Evolutionary conservation across 306 rosid genomes (phyloP).

Genomic region (Cicer yamashitae): DNA sequence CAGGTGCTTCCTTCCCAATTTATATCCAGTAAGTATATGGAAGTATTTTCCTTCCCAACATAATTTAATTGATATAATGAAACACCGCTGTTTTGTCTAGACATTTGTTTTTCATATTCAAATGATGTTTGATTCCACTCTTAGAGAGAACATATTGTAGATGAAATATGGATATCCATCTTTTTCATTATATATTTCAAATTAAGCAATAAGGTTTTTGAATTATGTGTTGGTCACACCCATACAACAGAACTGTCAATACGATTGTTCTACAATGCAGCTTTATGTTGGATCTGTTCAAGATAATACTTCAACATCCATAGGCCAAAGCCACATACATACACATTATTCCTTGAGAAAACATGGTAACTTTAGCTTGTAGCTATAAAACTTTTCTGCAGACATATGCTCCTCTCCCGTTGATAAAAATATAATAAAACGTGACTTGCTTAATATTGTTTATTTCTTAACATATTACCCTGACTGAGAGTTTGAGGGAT

Average conservation of each 20-base stretch:
- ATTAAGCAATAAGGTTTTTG: slow-evolving; percentile 23
- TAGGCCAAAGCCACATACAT: no score
- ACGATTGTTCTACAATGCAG: neutral
- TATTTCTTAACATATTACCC: neutral
- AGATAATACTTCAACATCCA: no score
- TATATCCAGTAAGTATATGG: neutral
- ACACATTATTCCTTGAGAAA: no score
- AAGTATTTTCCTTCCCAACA: neutral
- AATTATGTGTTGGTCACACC: slow-evolving; percentile 23
- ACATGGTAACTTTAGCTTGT: no score
- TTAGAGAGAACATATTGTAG: neutral
- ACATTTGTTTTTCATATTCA: slow-evolving; percentile 30
- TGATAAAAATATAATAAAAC: no score
- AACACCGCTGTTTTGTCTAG: neutral
- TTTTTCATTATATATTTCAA: neutral
- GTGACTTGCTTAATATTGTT: no score
- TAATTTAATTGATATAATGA: neutral
- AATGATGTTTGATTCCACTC: slow-evolving; percentile 12
- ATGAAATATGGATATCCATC: slow-evolving; percentile 22
- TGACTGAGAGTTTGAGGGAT: slow-evolving; percentile 3
- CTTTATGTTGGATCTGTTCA: no score
- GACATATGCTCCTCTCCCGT: no score
- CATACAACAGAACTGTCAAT: neutral
- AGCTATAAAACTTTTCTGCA: no score
- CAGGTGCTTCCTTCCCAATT: no score